A percentile compares a stretch with the other conserved stretches of the same genome.
phyloP scores from a whole-genome alignment of 2,329 filamentous ascomycete species.

The Westerdykella ornata region DNA sequence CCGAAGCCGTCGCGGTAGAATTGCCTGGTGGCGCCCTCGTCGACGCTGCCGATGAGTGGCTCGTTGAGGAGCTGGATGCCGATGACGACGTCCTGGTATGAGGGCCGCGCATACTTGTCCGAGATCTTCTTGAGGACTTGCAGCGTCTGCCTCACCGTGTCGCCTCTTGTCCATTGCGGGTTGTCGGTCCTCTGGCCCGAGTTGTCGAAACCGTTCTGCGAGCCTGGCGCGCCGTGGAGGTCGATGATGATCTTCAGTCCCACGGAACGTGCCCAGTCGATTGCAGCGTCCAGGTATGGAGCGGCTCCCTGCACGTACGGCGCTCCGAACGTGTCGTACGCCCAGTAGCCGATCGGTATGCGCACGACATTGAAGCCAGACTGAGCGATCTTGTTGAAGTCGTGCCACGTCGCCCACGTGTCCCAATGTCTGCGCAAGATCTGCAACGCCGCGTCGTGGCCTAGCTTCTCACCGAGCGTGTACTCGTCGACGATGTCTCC shows the following conservation, averaged over 20 bases:
- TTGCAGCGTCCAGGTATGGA: constrained; percentile 49
- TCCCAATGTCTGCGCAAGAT: constrained; percentile 48
- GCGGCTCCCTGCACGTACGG: constrained; percentile 50
- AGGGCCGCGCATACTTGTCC: constrained; percentile 48
- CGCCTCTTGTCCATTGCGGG: constrained; percentile 43
- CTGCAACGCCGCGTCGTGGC: constrained; percentile 39
- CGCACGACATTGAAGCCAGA: constrained; percentile 55
- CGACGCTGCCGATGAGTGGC: constrained; percentile 45
- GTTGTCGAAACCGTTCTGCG: constrained; percentile 59
- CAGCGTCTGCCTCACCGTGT: constrained; percentile 48
- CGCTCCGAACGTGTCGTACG: constrained; percentile 46
- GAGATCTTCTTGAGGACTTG: constrained; percentile 53
- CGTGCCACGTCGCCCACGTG: constrained; percentile 44
- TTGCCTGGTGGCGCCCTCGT: constrained; percentile 43
- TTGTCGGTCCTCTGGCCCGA: constrained; percentile 46
- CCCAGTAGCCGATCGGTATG: constrained; percentile 56
- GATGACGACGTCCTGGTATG: constrained; percentile 54
- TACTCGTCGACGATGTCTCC: constrained; percentile 46
- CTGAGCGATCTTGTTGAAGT: constrained; percentile 52
- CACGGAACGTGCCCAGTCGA: constrained; percentile 50
- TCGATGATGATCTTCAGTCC: constrained; percentile 55
- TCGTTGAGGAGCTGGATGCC: constrained; percentile 55
- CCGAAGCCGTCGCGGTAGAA: constrained; percentile 53
- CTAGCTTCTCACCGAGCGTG: constrained; percentile 47
- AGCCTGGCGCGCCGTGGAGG: constrained; percentile 51